These are phyloP conservation scores for Globisporangium viniferum DNA, from an alignment of 352 stramenopile species.

Conservation along the genomic window DNA sequence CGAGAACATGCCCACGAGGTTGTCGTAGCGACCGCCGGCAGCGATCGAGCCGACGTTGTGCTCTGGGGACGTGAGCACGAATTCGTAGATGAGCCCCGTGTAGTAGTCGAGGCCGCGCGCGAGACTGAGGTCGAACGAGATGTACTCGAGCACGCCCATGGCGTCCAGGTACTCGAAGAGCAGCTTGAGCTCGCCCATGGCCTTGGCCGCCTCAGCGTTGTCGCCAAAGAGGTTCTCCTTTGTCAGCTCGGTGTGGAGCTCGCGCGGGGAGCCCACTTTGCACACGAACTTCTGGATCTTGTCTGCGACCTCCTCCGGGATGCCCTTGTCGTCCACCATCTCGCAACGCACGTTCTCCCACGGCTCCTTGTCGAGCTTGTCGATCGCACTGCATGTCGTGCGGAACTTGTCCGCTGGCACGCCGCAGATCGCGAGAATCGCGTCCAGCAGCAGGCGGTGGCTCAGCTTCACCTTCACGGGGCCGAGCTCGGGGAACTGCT, in stretches of 20 bases:
- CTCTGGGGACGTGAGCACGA: conserved; percentile 88
- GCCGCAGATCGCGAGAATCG: conserved; percentile 97
- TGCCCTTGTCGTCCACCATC: conserved; percentile 97
- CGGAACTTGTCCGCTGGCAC: conserved; percentile 96
- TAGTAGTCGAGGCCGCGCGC: conserved; percentile 99
- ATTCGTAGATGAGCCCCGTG: conserved; percentile 99
- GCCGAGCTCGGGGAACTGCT: conserved; percentile 83
- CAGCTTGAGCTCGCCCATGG: conserved; percentile 91
- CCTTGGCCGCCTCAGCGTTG: conserved; percentile 79
- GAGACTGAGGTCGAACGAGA: conserved; percentile 97
- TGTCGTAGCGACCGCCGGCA: conserved; percentile 97
- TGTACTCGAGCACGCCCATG: conserved; percentile 93
- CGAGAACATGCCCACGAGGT: conserved; percentile 98
- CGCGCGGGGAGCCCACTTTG: conserved; percentile 83
- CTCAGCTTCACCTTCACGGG: conserved; percentile 98
- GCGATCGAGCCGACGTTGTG: conserved; percentile 97
- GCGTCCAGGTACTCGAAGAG: conserved; percentile 98
- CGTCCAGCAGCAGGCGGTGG: conserved; percentile 95
- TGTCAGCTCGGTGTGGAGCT: conserved; percentile 75
- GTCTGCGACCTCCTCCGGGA: conserved; percentile 90
- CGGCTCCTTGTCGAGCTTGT: conserved; percentile 99
- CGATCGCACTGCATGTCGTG: conserved; percentile 97
- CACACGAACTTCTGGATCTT: conserved; percentile 94
- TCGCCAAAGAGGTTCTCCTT: conserved; percentile 88
- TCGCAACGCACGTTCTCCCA: conserved; percentile 90